Conservation (phyloP, 768 basidiomycete genomes). For the Imleria badia region DNA sequence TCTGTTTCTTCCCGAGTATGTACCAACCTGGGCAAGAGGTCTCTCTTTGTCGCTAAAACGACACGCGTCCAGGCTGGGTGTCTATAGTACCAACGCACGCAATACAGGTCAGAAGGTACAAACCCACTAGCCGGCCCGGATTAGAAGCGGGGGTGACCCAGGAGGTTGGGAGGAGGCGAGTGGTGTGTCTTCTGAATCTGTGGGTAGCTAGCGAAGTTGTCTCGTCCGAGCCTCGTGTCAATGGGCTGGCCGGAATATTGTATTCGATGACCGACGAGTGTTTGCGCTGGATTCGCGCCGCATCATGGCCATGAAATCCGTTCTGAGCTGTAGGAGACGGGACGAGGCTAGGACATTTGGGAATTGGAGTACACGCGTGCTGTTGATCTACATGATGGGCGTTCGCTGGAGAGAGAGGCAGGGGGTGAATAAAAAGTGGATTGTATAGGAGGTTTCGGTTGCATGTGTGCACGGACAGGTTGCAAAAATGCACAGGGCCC, state of each 20-base stretch:
- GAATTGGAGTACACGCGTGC: constrained; percentile 5
- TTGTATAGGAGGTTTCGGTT: constrained; percentile 20
- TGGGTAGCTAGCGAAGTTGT: constrained; percentile 1
- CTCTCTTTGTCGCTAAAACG: too few relatives aligned
- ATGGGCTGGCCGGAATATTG: not conserved
- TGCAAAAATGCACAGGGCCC: constrained; percentile 31
- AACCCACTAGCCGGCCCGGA: not conserved
- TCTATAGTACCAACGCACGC: not conserved
- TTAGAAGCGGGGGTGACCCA: not conserved
- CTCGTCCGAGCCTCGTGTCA: not conserved
- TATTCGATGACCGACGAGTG: not conserved
- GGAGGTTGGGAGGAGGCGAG: constrained; percentile 6
- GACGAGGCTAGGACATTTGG: not conserved
- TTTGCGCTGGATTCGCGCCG: constrained; percentile 11
- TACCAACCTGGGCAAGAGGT: constrained; percentile 2
- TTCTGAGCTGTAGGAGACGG: not conserved
- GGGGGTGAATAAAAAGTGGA: constrained; percentile 6
- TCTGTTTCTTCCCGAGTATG: constrained; percentile 2
- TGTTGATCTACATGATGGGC: constrained; percentile 2
- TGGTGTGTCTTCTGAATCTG: not conserved
- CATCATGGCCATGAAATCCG: not conserved
- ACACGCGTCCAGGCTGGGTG: not conserved
- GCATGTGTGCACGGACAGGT: constrained; percentile 28
- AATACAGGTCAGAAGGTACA: not conserved
- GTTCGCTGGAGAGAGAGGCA: constrained; percentile 1